A percentile compares a stretch with the other conserved stretches of the same genome.
phyloP scores from a whole-genome alignment of 2,329 filamentous ascomycete species.

The Colletotrichum sp. region DNA sequence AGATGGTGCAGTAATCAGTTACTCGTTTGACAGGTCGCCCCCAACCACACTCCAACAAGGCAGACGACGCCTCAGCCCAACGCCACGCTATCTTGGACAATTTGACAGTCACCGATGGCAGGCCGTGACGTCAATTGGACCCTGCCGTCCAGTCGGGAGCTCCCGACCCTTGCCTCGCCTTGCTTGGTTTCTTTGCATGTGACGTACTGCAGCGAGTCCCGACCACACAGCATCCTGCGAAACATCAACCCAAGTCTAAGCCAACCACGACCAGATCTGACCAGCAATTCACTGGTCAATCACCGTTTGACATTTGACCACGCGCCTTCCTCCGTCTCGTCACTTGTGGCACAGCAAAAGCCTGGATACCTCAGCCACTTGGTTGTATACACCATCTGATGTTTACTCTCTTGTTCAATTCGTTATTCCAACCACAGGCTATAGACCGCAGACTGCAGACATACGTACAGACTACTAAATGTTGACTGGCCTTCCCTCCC shows the following conservation, averaged over 20 bases:
- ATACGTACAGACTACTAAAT: not conserved
- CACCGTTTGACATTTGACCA: not conserved
- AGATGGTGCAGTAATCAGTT: not conserved
- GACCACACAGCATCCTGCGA: not conserved
- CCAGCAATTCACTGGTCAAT: not conserved
- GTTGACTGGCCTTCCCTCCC: conserved; percentile 41
- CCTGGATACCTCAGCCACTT: not conserved
- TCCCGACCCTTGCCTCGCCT: conserved; percentile 9
- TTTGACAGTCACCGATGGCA: not conserved
- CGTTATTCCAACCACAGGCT: not conserved
- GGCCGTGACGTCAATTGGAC: conserved; percentile 12
- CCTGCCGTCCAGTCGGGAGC: conserved; percentile 17
- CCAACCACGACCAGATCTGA: not conserved
- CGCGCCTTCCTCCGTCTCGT: not conserved
- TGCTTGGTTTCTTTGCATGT: conserved; percentile 10
- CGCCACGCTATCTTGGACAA: not conserved
- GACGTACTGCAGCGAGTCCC: conserved; percentile 4
- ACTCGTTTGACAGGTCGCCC: not conserved
- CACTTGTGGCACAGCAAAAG: not conserved
- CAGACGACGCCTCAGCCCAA: not conserved
- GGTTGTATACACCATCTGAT: not conserved
- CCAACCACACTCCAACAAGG: not conserved
- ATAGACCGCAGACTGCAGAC: not conserved
- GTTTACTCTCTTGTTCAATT: not conserved
- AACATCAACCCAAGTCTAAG: not conserved